phyloP scores from a whole-genome alignment of 129 eudicot species.

The Flaveria sonorensis region DNA sequence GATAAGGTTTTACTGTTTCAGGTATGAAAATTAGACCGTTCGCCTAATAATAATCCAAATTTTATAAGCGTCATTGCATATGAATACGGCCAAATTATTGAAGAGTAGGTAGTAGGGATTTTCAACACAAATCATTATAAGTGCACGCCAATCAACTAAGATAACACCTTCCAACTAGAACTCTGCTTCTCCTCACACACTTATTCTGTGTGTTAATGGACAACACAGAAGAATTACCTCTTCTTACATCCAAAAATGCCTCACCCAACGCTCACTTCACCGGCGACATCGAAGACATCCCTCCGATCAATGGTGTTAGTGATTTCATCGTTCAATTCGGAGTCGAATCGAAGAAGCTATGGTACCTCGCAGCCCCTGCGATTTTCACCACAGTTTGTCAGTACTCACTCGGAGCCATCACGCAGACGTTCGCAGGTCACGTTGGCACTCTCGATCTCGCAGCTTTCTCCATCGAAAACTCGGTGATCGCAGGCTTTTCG shows the following conservation, averaged over 20 bases:
- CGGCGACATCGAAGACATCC: constrained; percentile 42
- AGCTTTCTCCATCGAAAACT: constrained; percentile 40
- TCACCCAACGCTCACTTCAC: constrained; percentile 41
- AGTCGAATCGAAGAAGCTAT: constrained; percentile 54
- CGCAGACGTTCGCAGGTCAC: constrained; percentile 47
- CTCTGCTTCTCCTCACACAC: too few species aligned
- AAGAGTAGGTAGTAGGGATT: too few species aligned
- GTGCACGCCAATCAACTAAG: too few species aligned
- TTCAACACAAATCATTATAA: too few species aligned
- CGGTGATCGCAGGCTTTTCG: constrained; percentile 59
- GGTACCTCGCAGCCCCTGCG: constrained; percentile 60
- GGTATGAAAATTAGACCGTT: too few species aligned
- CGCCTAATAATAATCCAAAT: too few species aligned
- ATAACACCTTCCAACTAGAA: too few species aligned
- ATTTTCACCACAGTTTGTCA: constrained; percentile 54
- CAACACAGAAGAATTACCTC: constrained; percentile 19
- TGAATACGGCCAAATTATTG: too few species aligned
- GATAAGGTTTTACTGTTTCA: too few species aligned
- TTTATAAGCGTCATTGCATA: too few species aligned
- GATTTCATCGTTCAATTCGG: constrained; percentile 49
- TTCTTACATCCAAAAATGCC: constrained; percentile 21
- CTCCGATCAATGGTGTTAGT: constrained; percentile 38
- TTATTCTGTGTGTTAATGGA: constrained; percentile 19
- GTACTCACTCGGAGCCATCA: constrained; percentile 55
- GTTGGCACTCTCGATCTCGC: constrained; percentile 43